phyloP scores from a whole-genome alignment of 2,329 filamentous ascomycete species.

The Penicillium nordicum region DNA sequence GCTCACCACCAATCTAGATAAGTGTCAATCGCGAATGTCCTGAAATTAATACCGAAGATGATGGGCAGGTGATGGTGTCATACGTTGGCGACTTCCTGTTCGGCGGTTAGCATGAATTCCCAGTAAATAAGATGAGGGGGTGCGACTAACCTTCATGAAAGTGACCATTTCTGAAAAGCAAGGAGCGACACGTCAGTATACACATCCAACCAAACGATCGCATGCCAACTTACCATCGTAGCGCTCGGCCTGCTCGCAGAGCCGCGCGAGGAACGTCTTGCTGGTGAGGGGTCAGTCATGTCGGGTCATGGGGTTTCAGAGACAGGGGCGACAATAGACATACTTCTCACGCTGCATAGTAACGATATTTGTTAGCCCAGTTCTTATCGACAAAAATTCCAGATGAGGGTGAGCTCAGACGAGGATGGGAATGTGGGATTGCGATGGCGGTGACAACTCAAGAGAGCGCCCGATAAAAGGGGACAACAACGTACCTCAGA shows the following conservation, averaged over 20 bases:
- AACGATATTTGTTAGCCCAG: constrained; percentile 34
- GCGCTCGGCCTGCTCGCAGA: constrained; percentile 99
- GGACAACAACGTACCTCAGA: constrained; percentile 56
- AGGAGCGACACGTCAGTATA: constrained; percentile 25
- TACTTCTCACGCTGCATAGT: constrained; percentile 66
- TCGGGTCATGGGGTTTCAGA: constrained; percentile 11
- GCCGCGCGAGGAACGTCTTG: constrained; percentile 99
- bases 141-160: constrained; percentile 81
- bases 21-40: constrained; percentile 18
- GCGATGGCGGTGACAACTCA: constrained; percentile 29
- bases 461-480: constrained; percentile 35
- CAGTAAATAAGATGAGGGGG: constrained; percentile 24
- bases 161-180: constrained; percentile 77
- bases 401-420: constrained; percentile 6
- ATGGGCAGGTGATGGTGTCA: constrained; percentile 24
- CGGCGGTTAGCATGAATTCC: constrained; percentile 24
- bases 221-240: constrained; percentile 72
- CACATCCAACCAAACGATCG: neutral
- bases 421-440: constrained; percentile 17
- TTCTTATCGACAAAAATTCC: constrained; percentile 32
- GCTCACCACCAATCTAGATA: constrained; percentile 60
- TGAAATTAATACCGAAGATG: constrained; percentile 1
- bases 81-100: constrained; percentile 90
- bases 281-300: constrained; percentile 53
- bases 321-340: constrained; percentile 32